These are phyloP conservation scores for Panaeolus papilionaceus DNA, from an alignment of 768 basidiomycete genomes.

Conservation along the genomic window DNA sequence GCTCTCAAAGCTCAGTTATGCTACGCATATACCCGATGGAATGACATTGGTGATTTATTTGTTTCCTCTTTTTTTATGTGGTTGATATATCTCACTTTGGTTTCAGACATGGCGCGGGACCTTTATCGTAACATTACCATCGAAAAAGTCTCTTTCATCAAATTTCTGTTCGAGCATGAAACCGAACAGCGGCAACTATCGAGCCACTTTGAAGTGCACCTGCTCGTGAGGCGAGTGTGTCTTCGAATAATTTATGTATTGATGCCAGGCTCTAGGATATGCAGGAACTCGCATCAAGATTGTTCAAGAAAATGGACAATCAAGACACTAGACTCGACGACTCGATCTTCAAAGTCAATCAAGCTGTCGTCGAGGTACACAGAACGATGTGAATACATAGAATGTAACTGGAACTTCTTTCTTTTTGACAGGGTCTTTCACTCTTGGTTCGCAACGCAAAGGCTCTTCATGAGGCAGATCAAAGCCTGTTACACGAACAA, in stretches of 20 bases:
- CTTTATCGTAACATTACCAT: constrained; percentile 70
- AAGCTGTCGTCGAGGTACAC: background rate
- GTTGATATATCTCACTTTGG: constrained; percentile 17
- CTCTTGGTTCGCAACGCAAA: background rate
- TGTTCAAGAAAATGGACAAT: background rate
- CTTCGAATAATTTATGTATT: background rate
- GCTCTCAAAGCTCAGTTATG: constrained; percentile 68
- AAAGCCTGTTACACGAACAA: background rate
- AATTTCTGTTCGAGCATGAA: constrained; percentile 41
- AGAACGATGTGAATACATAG: no score
- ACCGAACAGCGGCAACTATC: background rate
- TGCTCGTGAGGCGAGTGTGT: background rate
- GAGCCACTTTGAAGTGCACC: background rate
- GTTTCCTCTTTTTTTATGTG: constrained; percentile 2
- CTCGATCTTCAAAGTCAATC: background rate
- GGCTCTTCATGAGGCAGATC: background rate
- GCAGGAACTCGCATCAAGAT: background rate
- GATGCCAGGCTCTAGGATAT: background rate
- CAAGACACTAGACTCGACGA: background rate
- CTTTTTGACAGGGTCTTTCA: background rate
- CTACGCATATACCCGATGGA: constrained; percentile 74
- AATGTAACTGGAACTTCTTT: no score
- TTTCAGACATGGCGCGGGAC: constrained; percentile 52
- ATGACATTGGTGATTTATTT: constrained; percentile 65
- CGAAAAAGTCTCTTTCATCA: constrained; percentile 60